Conservation (phyloP, 352 stramenopile genomes). For the Phytophthora agathidicida region DNA sequence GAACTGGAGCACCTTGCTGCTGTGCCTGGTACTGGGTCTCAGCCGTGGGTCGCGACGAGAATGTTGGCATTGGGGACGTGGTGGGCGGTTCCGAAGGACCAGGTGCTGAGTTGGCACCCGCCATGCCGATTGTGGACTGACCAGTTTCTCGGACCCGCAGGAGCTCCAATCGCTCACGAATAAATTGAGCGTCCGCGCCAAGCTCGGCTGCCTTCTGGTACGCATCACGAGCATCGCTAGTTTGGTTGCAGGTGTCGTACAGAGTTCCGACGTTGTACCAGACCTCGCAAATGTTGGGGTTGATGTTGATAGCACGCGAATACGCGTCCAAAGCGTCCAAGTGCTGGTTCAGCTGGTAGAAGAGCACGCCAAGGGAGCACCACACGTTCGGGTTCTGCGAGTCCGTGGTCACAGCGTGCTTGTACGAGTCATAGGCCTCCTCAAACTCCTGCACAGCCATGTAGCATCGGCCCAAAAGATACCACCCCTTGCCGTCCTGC, state of each 20-base stretch:
- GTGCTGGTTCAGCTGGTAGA: conserved; percentile 91
- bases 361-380: conserved; percentile 91
- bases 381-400: conserved; percentile 92
- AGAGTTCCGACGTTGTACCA: conserved; percentile 93
- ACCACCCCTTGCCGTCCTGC: conserved; percentile 90
- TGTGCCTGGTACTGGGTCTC: conserved; percentile 68
- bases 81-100: conserved; percentile 82
- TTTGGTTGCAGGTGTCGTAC: conserved; percentile 93
- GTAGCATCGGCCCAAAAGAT: conserved; percentile 90
- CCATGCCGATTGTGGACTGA: conserved; percentile 85
- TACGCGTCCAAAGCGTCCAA: conserved; percentile 89
- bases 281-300: conserved; percentile 91
- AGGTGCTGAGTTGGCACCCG: conserved; percentile 78
- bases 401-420: conserved; percentile 88
- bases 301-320: conserved; percentile 91
- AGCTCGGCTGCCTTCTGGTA: conserved; percentile 91
- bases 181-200: conserved; percentile 83
- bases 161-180: conserved; percentile 80
- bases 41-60: conserved; percentile 67
- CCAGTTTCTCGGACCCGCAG: conserved; percentile 78
- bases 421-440: conserved; percentile 91
- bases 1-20: conserved; percentile 33
- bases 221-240: conserved; percentile 84
- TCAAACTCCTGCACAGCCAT: conserved; percentile 92
- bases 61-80: conserved; percentile 88